Evolutionary conservation across 2,329 filamentous ascomycete genomes (phyloP).

Genomic region (Tolypocladium ophioglossoides): DNA sequence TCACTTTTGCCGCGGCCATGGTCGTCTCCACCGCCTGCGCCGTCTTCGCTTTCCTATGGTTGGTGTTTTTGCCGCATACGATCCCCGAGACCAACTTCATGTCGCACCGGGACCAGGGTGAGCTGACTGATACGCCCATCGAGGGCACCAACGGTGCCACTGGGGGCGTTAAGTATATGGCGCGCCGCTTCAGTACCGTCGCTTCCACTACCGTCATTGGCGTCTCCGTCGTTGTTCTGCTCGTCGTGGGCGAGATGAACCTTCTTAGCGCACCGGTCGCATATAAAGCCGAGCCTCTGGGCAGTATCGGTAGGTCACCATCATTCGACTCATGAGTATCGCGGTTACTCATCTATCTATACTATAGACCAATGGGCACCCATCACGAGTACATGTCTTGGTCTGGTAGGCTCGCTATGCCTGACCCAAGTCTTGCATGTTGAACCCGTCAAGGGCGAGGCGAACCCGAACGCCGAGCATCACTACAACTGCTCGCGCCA

Average conservation of each 20-base stretch:
- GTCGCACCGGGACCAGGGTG: constrained; percentile 18
- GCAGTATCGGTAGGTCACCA: constrained; percentile 38
- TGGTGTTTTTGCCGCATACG: constrained; percentile 53
- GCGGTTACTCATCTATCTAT: not conserved
- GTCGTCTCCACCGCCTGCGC: constrained; percentile 54
- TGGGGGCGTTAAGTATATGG: constrained; percentile 39
- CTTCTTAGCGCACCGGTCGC: constrained; percentile 46
- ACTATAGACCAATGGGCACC: constrained; percentile 48
- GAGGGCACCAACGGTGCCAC: constrained; percentile 46
- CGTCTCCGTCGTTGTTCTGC: constrained; percentile 45
- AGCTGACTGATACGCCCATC: constrained; percentile 27
- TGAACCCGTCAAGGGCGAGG: constrained; percentile 15
- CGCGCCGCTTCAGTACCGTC: constrained; percentile 41
- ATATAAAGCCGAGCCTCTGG: constrained; percentile 52
- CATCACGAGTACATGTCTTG: constrained; percentile 46
- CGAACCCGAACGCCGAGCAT: not conserved
- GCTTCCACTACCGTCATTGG: constrained; percentile 50
- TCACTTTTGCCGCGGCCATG: constrained; percentile 49
- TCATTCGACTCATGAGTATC: not conserved
- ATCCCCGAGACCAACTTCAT: constrained; percentile 49
- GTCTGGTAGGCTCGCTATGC: constrained; percentile 47
- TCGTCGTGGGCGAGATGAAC: constrained; percentile 53
- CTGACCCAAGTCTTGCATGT: constrained; percentile 25
- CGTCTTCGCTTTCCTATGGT: constrained; percentile 50
- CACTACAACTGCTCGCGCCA: not conserved